These are phyloP conservation scores for Flaveria floridana DNA, from an alignment of 140 eudicot genomes.

Conservation along the genomic window DNA sequence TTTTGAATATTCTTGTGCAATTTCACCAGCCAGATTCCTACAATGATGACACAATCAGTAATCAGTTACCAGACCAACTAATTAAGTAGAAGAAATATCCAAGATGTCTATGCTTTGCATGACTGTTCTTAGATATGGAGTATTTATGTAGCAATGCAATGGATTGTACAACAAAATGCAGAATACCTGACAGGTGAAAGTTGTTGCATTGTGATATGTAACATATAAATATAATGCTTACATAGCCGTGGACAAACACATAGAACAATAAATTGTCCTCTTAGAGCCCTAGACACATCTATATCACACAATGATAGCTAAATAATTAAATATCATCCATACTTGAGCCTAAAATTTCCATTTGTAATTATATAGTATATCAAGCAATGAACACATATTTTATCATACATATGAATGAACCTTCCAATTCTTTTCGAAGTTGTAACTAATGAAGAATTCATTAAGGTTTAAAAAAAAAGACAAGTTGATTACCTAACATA, in stretches of 20 bases:
- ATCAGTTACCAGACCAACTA: neutral
- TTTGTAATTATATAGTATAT: neutral
- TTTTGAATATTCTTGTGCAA: slow-evolving; percentile 74
- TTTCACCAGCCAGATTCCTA: slow-evolving; percentile 98
- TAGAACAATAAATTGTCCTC: neutral
- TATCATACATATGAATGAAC: slow-evolving; percentile 6
- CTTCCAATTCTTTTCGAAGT: neutral
- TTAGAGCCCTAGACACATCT: neutral
- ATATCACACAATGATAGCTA: neutral
- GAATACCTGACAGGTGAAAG: neutral
- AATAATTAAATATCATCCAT: neutral
- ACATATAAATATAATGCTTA: neutral
- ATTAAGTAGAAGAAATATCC: slow-evolving; percentile 18
- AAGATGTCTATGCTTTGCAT: neutral
- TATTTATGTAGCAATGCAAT: neutral
- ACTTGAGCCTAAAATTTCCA: neutral
- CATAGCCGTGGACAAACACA: neutral
- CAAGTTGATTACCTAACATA: slow-evolving; percentile 71
- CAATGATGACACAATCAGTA: slow-evolving; percentile 2
- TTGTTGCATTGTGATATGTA: neutral
- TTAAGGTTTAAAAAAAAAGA: neutral
- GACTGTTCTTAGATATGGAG: neutral
- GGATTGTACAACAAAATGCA: slow-evolving; percentile 6
- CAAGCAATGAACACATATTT: neutral
- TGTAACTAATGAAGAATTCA: neutral